Evolutionary conservation across 2,329 filamentous ascomycete species (phyloP).

Genomic region (Claviceps sp.): DNA sequence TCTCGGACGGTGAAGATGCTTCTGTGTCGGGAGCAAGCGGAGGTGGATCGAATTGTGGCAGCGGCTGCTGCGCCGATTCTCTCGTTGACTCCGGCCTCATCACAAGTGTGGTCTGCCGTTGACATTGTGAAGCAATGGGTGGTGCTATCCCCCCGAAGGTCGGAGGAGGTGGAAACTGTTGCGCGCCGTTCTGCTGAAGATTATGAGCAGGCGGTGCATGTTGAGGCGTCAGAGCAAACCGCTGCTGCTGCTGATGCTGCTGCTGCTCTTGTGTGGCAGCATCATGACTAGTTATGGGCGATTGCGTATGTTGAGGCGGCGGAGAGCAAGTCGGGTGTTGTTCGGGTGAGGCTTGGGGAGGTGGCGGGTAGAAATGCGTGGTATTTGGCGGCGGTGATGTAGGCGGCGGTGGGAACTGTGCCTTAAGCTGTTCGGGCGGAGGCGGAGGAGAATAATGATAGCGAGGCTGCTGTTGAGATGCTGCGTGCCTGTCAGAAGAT

Average conservation of each 20-base stretch:
- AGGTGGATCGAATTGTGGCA: slow-evolving; percentile 16
- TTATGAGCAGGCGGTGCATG: background rate
- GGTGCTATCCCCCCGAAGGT: background rate
- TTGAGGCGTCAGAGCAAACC: too few species aligned
- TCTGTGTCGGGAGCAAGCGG: slow-evolving; percentile 12
- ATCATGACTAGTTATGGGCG: slow-evolving; percentile 5
- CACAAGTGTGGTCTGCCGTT: slow-evolving; percentile 10
- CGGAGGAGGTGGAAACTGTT: slow-evolving; percentile 10
- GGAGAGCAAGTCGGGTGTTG: slow-evolving; percentile 15
- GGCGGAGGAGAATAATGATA: background rate
- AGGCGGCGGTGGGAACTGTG: slow-evolving; percentile 32
- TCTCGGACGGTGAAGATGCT: slow-evolving; percentile 17
- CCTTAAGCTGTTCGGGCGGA: slow-evolving; percentile 15
- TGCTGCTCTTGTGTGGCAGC: slow-evolving; percentile 9
- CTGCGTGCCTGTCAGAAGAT: background rate
- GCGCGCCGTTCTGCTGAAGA: slow-evolving; percentile 9
- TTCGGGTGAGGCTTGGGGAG: slow-evolving; percentile 6
- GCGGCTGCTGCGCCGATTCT: slow-evolving; percentile 13
- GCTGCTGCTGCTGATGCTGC: background rate
- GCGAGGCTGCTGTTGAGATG: slow-evolving; percentile 11
- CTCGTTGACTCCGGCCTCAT: slow-evolving; percentile 14
- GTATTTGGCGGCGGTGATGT: slow-evolving; percentile 33
- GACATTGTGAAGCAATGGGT: background rate
- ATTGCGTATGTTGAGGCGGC: slow-evolving; percentile 13
- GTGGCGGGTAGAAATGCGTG: slow-evolving; percentile 29